Evolutionary conservation across 2,329 filamentous ascomycete genomes (phyloP).

Genomic region (Fusarium hainanense): DNA sequence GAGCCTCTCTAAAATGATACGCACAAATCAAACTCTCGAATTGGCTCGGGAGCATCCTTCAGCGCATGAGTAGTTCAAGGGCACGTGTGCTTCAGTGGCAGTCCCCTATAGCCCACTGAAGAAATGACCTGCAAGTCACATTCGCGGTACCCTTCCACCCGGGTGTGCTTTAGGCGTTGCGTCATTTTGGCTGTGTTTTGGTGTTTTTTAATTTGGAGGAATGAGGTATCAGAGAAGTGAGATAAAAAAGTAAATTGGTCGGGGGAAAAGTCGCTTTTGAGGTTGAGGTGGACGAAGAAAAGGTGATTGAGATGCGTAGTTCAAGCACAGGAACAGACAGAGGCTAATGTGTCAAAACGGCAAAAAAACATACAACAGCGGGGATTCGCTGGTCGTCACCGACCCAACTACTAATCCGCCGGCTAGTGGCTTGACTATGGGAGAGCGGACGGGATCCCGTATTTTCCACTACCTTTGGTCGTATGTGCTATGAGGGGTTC

Average conservation of each 20-base stretch:
- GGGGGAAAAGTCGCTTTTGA: no score
- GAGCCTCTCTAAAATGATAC: background rate
- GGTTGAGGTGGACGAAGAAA: no score
- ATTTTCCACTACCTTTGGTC: background rate
- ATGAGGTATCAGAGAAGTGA: no score
- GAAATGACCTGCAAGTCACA: background rate
- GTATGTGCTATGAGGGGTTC: accelerated
- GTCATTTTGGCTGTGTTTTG: no score
- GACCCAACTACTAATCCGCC: background rate
- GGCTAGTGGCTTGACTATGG: background rate
- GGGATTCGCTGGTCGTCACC: background rate
- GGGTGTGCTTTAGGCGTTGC: no score
- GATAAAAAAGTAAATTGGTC: no score
- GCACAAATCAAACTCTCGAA: background rate
- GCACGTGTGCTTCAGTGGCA: background rate
- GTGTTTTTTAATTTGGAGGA: accelerated
- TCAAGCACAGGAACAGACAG: no score
- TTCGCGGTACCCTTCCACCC: background rate
- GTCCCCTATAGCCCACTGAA: background rate
- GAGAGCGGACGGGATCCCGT: background rate
- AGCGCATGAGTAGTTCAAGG: background rate
- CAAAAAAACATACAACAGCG: background rate
- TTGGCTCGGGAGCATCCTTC: background rate
- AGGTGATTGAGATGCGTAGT: no score
- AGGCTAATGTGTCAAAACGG: no score